Conservation (phyloP, 2,329 filamentous ascomycete species). For the Fusarium sp. region DNA sequence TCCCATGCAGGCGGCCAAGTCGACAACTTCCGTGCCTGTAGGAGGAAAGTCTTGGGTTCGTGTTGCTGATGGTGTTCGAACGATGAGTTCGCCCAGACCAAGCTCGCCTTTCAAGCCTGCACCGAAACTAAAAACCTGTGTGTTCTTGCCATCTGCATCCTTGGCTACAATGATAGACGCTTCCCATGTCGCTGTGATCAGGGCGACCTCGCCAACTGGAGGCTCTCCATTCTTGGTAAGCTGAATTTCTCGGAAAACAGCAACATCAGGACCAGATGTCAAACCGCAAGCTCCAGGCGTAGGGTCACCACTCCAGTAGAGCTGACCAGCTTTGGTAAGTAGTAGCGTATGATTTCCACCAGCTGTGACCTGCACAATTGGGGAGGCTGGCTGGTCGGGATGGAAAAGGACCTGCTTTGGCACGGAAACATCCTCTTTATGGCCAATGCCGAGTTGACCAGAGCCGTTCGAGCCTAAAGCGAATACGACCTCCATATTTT, state of each 20-base stretch:
- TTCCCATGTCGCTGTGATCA: constrained; percentile 82
- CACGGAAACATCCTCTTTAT: constrained; percentile 75
- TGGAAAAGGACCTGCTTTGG: constrained; percentile 72
- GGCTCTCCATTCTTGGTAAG: constrained; percentile 48
- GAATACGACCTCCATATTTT: constrained; percentile 65
- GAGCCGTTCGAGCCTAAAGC: constrained; percentile 82
- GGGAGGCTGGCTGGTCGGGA: constrained; percentile 50
- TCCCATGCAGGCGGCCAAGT: constrained; percentile 78
- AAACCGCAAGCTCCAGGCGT: constrained; percentile 66
- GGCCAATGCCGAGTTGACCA: constrained; percentile 77
- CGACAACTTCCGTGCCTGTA: constrained; percentile 64
- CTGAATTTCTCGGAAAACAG: constrained; percentile 55
- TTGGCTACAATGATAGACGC: constrained; percentile 71
- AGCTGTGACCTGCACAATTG: constrained; percentile 59
- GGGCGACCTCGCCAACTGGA: constrained; percentile 47
- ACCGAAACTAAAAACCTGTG: constrained; percentile 71
- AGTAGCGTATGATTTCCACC: constrained; percentile 92
- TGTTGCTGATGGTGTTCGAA: constrained; percentile 60
- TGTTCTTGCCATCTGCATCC: constrained; percentile 57
- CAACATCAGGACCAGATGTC: constrained; percentile 43
- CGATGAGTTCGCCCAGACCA: constrained; percentile 67
- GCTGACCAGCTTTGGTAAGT: constrained; percentile 65
- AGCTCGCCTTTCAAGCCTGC: constrained; percentile 77
- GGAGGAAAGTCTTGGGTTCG: constrained; percentile 74
- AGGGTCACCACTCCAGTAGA: constrained; percentile 74